phyloP scores from a whole-genome alignment of 805 yeast species.

The Spathaspora arborariae region DNA sequence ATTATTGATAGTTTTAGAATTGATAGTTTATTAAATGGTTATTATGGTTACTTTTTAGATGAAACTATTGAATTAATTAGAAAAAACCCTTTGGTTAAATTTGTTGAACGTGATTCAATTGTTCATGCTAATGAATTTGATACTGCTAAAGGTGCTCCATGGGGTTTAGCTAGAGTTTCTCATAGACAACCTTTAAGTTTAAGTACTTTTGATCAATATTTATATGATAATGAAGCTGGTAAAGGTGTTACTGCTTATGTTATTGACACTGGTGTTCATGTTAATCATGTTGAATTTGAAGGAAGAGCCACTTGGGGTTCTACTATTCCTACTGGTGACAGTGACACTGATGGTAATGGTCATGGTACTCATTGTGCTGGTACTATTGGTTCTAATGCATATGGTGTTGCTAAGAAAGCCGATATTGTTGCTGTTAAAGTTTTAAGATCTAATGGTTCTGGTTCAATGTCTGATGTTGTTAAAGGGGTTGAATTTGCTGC shows the following conservation, averaged over 20 bases:
- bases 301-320: constrained; percentile 88
- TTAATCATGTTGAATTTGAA: constrained; percentile 70
- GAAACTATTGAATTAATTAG: constrained; percentile 72
- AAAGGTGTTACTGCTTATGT: constrained; percentile 83
- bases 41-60: constrained; percentile 79
- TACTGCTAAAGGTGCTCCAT: constrained; percentile 81
- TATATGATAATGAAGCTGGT: constrained; percentile 72
- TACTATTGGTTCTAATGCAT: constrained; percentile 74
- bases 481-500: constrained; percentile 86
- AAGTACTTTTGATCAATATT: constrained; percentile 68
- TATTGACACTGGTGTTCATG: constrained; percentile 84
- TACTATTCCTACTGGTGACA: constrained; percentile 69
- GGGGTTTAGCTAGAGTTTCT: constrained; percentile 91
- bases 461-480: constrained; percentile 78
- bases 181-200: constrained; percentile 70
- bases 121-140: constrained; percentile 63
- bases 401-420: constrained; percentile 84
- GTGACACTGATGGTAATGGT: constrained; percentile 79
- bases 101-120: constrained; percentile 71
- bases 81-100: constrained; percentile 56
- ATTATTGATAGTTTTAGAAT: constrained; percentile 59
- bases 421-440: constrained; percentile 81
- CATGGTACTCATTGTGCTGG: constrained; percentile 99
- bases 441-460: constrained; percentile 76
- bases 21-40: constrained; percentile 62